Conservation (phyloP, 2,329 filamentous ascomycete species). For the Plectosphaerella cucumerina region DNA sequence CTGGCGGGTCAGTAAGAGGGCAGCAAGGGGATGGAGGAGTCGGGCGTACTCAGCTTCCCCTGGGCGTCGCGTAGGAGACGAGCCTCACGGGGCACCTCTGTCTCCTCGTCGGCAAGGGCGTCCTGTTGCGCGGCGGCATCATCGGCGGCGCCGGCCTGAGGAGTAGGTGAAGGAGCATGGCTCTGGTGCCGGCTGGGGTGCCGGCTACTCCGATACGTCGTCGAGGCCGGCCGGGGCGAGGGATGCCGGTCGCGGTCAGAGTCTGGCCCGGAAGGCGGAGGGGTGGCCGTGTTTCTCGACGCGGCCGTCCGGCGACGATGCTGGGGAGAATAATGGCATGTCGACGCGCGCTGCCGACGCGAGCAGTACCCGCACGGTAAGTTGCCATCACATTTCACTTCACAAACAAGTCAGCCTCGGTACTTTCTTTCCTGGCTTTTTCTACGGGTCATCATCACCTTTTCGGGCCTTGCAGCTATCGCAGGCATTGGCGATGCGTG, state of each 20-base stretch:
- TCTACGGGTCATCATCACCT: slow-evolving; percentile 18
- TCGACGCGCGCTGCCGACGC: slow-evolving; percentile 33
- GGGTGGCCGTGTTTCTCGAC: background rate
- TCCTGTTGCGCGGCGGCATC: slow-evolving; percentile 13
- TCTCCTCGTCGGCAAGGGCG: slow-evolving; percentile 41
- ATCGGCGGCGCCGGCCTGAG: background rate
- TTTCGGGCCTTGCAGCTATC: slow-evolving; percentile 51
- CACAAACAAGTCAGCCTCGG: no score
- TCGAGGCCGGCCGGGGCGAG: slow-evolving; percentile 5
- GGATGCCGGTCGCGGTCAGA: background rate
- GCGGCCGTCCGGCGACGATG: slow-evolving; percentile 25
- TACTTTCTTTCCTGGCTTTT: background rate
- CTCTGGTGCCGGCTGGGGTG: slow-evolving; percentile 3
- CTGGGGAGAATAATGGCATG: slow-evolving; percentile 45
- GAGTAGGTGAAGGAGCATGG: background rate
- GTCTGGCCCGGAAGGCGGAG: background rate
- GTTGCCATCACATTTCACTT: slow-evolving; percentile 50
- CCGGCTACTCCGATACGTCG: background rate
- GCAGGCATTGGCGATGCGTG: slow-evolving; percentile 48
- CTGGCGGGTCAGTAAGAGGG: background rate
- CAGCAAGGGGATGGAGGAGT: background rate
- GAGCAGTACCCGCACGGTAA: slow-evolving; percentile 48
- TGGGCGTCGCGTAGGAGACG: slow-evolving; percentile 46
- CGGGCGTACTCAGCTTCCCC: slow-evolving; percentile 36
- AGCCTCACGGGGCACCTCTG: slow-evolving; percentile 50